Base-by-base conservation (phyloP, 1,284 basidiomycete species). In the Exobasidium rhododendri region DNA sequence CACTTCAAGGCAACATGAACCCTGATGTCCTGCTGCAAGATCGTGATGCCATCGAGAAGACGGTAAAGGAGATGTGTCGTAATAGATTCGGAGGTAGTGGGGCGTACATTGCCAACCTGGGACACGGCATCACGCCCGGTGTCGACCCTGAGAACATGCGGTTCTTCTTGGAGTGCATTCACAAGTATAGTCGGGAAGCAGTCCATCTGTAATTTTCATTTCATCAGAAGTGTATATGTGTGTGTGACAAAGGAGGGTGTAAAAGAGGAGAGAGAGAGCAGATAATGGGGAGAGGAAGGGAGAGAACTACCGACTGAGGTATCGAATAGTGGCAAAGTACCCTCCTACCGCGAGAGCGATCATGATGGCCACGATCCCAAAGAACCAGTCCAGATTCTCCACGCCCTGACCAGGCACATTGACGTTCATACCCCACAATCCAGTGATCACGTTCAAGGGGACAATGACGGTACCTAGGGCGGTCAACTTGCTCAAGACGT, bases 401-500 rank as follows among this genome's bases (percentile, higher is more conserved):
- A 74, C 66, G 22, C 67, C 67, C 49, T 79, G 69, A 2, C 77
- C 77, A 2, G 77, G 77, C 11, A 79, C 77, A 43, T 78, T 67
- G 44, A 79, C 77, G 58, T 78, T 78, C 77, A 79, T 78, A 17
- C 77, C 77, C 76, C 76, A 79, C 28, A 79, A 61, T 64, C 77
- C 77, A 4, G 77, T 79, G 43, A 79, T 78, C 11, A 79, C 73
- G 75, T 58, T 58, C 11, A 62, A 20, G 10, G 60, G 60, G 10
- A 62, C 65, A 60, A 99, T 87, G 3, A 99, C 88, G 0, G 96
- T 97, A 86, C 96, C 96, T 44, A 99, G 85, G 6, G 96, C 96
- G 0, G 96, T 98, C 65, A 99, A 84, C 83, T 97, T 97, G n/a
- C 90, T 92, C 4, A 99, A 86, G 2, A 99, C 94, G 80, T 98